phyloP scores from a whole-genome alignment of 1,284 basidiomycete genomes.

The Moesziomyces sp. region DNA sequence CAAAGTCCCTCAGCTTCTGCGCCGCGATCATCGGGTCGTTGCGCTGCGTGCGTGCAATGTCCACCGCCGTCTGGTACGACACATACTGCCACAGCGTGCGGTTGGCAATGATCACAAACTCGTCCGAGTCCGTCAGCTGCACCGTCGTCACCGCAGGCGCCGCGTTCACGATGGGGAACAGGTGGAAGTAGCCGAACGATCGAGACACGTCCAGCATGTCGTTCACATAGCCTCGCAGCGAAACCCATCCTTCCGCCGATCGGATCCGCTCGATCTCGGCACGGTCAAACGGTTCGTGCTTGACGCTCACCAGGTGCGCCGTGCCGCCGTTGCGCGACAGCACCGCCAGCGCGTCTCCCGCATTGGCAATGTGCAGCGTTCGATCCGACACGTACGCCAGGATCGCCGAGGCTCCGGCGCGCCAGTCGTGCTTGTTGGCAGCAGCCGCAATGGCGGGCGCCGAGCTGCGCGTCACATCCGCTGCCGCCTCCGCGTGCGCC shows the following conservation, averaged over 20 bases:
- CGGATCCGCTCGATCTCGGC: constrained; percentile 87
- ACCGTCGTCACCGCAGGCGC: constrained; percentile 81
- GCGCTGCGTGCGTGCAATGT: constrained; percentile 85
- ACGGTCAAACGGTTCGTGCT: constrained; percentile 91
- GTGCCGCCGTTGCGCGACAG: constrained; percentile 81
- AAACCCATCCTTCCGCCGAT: constrained; percentile 93
- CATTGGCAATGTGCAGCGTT: constrained; percentile 89
- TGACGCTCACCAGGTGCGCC: constrained; percentile 79
- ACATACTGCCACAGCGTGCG: constrained; percentile 93
- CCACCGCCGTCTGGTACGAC: constrained; percentile 94
- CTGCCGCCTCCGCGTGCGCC: constrained; percentile 41
- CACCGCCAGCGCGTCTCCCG: constrained; percentile 88
- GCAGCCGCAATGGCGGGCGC: constrained; percentile 50
- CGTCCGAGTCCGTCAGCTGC: constrained; percentile 84
- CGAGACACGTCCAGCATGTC: constrained; percentile 91
- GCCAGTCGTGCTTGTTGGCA: constrained; percentile 59
- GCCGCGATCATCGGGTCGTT: constrained; percentile 95
- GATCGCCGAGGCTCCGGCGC: constrained; percentile 77
- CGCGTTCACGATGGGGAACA: constrained; percentile 90
- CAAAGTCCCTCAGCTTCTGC: constrained; percentile 95
- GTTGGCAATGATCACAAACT: constrained; percentile 96
- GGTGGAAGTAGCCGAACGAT: constrained; percentile 92
- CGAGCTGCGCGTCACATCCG: constrained; percentile 34
- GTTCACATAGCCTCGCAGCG: constrained; percentile 90
- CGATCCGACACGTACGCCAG: constrained; percentile 85